phyloP scores from a whole-genome alignment of 2,329 filamentous ascomycete species.

The Apiospora sp. region DNA sequence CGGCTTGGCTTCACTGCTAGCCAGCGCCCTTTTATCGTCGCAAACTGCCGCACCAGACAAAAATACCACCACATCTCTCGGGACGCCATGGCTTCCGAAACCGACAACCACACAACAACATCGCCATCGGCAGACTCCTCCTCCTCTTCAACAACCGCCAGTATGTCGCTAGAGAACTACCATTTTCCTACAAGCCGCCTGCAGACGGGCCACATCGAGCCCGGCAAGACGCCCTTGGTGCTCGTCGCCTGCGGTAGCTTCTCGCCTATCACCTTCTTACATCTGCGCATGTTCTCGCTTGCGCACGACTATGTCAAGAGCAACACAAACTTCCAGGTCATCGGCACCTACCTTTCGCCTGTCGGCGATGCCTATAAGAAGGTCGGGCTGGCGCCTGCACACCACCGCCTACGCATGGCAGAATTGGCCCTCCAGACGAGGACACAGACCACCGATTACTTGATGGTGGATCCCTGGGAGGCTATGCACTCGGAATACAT shows the following conservation, averaged over 20 bases:
- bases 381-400: conserved; percentile 75
- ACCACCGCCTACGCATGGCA: conserved; percentile 85
- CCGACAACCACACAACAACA: conserved; percentile 23
- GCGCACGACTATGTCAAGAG: conserved; percentile 81
- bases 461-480: conserved; percentile 91
- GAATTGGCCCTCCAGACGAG: conserved; percentile 78
- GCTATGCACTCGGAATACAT: conserved; percentile 85
- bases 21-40: neutral
- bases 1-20: conserved; percentile 10
- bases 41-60: neutral
- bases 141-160: conserved; percentile 22
- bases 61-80: neutral
- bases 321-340: conserved; percentile 80
- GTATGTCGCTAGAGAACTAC: conserved; percentile 54
- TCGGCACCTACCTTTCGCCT: conserved; percentile 86
- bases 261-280: conserved; percentile 78
- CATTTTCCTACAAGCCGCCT: conserved; percentile 68
- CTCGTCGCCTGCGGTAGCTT: conserved; percentile 77
- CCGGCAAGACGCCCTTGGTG: conserved; percentile 67
- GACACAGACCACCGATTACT: conserved; percentile 76
- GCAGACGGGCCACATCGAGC: conserved; percentile 61
- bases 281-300: conserved; percentile 90
- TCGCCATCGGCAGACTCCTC: conserved; percentile 7
- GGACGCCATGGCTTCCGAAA: conserved; percentile 23
- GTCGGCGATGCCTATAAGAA: conserved; percentile 77